These are phyloP conservation scores for Taxawa tesnikishii DNA, from an alignment of 2,329 filamentous ascomycete species.

Conservation along the genomic window DNA sequence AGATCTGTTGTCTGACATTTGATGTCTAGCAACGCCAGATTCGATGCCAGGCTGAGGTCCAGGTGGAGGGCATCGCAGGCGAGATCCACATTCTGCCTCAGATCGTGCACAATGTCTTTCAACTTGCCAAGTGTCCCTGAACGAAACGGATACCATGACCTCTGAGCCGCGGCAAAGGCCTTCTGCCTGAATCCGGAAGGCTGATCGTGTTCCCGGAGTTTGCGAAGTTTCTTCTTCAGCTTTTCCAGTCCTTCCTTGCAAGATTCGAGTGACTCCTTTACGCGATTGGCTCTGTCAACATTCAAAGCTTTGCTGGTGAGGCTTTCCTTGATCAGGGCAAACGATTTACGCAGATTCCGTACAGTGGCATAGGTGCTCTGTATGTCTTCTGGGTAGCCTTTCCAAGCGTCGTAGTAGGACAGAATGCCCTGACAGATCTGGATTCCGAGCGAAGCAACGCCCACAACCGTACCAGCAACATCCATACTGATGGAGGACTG, in stretches of 20 bases:
- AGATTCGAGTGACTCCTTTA: background rate
- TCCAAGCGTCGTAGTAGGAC: slow-evolving; percentile 1
- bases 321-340: background rate
- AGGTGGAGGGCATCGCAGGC: slow-evolving; percentile 9
- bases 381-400: background rate
- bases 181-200: slow-evolving; percentile 7
- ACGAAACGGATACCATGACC: slow-evolving; percentile 8
- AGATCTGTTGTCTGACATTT: background rate
- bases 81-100: slow-evolving; percentile 6
- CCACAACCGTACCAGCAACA: background rate
- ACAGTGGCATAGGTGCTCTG: background rate
- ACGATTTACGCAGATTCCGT: background rate
- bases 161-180: slow-evolving; percentile 3
- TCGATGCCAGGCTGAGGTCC: slow-evolving; percentile 5
- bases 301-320: background rate
- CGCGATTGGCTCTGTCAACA: background rate
- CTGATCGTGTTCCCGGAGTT: slow-evolving; percentile 3
- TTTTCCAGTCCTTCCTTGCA: slow-evolving; percentile 1
- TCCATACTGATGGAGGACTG: too few relatives aligned
- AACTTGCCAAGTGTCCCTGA: slow-evolving; percentile 7
- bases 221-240: slow-evolving; percentile 5
- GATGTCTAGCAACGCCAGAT: background rate
- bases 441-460: slow-evolving; percentile 2
- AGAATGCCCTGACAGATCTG: slow-evolving; percentile 2
- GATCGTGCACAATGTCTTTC: slow-evolving; percentile 3